phyloP scores from a whole-genome alignment of 1,139 yeast species.

The Starmera stellimalicola region DNA sequence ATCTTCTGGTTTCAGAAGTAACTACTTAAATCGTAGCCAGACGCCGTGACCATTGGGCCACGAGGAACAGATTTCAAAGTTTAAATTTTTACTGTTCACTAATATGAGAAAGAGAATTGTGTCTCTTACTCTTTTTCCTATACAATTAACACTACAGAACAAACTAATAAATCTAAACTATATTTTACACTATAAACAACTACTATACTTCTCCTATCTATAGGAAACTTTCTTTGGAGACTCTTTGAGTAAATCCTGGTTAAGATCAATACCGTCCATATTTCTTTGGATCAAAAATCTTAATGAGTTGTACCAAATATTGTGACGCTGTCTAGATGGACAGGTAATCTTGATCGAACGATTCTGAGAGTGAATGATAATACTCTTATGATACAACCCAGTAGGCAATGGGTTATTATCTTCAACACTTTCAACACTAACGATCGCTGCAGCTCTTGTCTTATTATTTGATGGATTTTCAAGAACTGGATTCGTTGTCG shows the following conservation, averaged over 20 bases:
- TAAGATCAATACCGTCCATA: conserved; percentile 47
- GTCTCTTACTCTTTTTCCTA: too few relatives aligned
- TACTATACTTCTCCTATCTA: not conserved
- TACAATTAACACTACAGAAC: too few relatives aligned
- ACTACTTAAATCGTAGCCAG: conserved; percentile 61
- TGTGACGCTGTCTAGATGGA: conserved; percentile 80
- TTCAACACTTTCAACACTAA: conserved; percentile 68
- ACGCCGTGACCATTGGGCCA: conserved; percentile 93
- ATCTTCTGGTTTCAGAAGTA: conserved; percentile 77
- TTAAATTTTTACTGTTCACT: conserved; percentile 4
- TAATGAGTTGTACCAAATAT: conserved; percentile 84
- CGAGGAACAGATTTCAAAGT: conserved; percentile 45
- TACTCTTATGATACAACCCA: conserved; percentile 80
- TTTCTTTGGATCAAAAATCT: conserved; percentile 66
- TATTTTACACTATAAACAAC: too few relatives aligned
- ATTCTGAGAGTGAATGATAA: conserved; percentile 63
- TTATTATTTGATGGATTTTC: conserved; percentile 56
- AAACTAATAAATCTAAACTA: too few relatives aligned
- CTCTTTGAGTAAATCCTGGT: conserved; percentile 11
- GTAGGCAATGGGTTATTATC: conserved; percentile 88
- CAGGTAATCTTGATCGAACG: conserved; percentile 75
- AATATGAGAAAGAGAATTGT: too few relatives aligned
- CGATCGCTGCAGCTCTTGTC: conserved; percentile 75
- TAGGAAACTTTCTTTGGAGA: conserved; percentile 1
- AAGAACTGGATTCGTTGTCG: conserved; percentile 68